A percentile compares a stretch with the other conserved stretches of the same genome.
These are phyloP conservation scores for Apocynum venetum DNA, from an alignment of 257 asterid species.

Conservation along the genomic window DNA sequence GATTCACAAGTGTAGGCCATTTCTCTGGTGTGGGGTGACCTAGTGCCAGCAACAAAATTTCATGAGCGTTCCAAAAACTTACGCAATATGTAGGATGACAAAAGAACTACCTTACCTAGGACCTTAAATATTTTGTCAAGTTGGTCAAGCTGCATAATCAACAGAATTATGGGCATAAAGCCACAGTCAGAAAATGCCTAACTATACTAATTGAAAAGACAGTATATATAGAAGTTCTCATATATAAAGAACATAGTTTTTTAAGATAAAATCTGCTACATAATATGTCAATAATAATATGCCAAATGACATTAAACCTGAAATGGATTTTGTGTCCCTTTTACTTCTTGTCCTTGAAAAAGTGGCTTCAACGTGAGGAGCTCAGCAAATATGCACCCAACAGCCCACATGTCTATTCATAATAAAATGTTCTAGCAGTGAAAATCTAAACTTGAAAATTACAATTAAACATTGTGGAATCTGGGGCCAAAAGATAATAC, in stretches of 20 bases:
- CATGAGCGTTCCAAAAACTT: slow-evolving; percentile 2
- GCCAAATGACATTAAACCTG: slow-evolving; percentile 49
- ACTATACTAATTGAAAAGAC: slow-evolving; percentile 2
- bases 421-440: slow-evolving; percentile 2
- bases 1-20: slow-evolving; percentile 88
- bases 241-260: slow-evolving; percentile 1
- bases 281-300: slow-evolving; percentile 3
- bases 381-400: slow-evolving; percentile 99
- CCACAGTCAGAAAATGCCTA: slow-evolving; percentile 9
- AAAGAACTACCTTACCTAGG: slow-evolving; percentile 60
- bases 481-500: slow-evolving; percentile 38
- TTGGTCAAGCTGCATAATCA: slow-evolving; percentile 82
- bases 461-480: slow-evolving; percentile 16
- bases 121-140: slow-evolving; percentile 98
- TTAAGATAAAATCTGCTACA: slow-evolving; percentile 6
- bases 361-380: slow-evolving; percentile 94
- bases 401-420: slow-evolving; percentile 97
- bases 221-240: background rate
- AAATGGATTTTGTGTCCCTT: slow-evolving; percentile 91
- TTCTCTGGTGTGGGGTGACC: slow-evolving; percentile 98
- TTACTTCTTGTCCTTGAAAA: slow-evolving; percentile 99
- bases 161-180: slow-evolving; percentile 22
- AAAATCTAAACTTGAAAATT: slow-evolving; percentile 1
- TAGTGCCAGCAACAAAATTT: slow-evolving; percentile 24
- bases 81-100: slow-evolving; percentile 15